Percentiles rank a stretch among this genome's conserved stretches.
Evolutionary conservation across 331 rosid species (phyloP).

Genomic region (Ulmus americana): DNA sequence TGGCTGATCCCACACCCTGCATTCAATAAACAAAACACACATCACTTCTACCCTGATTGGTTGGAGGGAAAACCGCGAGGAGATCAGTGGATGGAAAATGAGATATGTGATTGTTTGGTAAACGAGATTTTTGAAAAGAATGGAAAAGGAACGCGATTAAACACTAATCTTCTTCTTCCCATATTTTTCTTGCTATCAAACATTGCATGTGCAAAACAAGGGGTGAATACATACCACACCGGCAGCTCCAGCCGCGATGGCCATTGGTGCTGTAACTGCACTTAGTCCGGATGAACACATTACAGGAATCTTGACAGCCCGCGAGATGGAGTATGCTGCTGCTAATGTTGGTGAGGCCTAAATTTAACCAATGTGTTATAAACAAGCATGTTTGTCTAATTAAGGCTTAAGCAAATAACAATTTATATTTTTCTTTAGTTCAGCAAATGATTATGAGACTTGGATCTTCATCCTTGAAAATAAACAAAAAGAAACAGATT

Average conservation of each 20-base stretch:
- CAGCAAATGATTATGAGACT: too few relatives aligned
- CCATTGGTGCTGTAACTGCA: constrained; percentile 87
- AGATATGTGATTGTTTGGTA: too few relatives aligned
- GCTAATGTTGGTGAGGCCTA: constrained; percentile 90
- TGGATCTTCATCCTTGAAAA: too few relatives aligned
- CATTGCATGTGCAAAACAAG: neutral
- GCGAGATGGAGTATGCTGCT: constrained; percentile 76
- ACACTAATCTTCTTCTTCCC: too few relatives aligned
- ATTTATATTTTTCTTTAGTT: too few relatives aligned
- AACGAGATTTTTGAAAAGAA: too few relatives aligned
- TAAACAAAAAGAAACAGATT: too few relatives aligned
- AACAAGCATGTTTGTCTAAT: constrained; percentile 13
- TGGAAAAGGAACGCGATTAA: too few relatives aligned
- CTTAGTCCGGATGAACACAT: constrained; percentile 87
- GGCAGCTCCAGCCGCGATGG: constrained; percentile 84
- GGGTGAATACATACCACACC: constrained; percentile 60
- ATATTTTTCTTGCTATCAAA: too few relatives aligned
- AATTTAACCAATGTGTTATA: constrained; percentile 4
- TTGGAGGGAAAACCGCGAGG: too few relatives aligned
- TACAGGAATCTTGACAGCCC: constrained; percentile 82
- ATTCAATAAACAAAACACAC: constrained; percentile 13
- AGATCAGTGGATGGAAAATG: too few relatives aligned
- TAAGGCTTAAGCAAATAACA: neutral
- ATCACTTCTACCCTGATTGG: too few relatives aligned
- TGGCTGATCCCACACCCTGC: constrained; percentile 88